A percentile compares a stretch with the other conserved stretches of the same genome.
phyloP scores from a whole-genome alignment of 495 filamentous ascomycete genomes.

The Neurospora sp. region DNA sequence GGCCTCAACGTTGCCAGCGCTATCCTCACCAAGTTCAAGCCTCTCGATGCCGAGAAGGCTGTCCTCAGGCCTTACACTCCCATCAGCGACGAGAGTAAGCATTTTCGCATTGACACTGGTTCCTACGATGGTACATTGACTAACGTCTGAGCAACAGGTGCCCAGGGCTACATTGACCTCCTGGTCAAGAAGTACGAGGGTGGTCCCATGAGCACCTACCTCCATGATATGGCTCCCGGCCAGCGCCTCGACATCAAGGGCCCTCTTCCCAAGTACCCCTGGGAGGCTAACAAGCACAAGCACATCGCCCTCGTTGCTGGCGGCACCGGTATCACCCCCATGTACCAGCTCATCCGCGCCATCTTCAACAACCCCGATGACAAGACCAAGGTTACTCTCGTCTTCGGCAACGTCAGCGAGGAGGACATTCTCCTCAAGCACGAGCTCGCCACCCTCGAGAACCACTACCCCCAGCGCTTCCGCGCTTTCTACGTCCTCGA shows the following conservation, averaged over 20 bases:
- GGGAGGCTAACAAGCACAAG: slow-evolving; percentile 85
- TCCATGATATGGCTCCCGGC: slow-evolving; percentile 72
- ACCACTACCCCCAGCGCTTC: slow-evolving; percentile 88
- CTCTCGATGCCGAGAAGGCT: slow-evolving; percentile 65
- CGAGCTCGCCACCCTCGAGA: slow-evolving; percentile 74
- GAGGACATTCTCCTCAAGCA: slow-evolving; percentile 82
- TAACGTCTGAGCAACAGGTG: slow-evolving; percentile 28
- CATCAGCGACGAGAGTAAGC: slow-evolving; percentile 69
- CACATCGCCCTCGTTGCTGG: slow-evolving; percentile 90
- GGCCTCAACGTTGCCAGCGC: slow-evolving; percentile 76
- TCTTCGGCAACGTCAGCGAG: slow-evolving; percentile 80
- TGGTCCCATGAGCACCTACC: slow-evolving; percentile 82
- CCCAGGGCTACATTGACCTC: slow-evolving; percentile 73
- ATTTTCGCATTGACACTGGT: background rate
- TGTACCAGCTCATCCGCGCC: slow-evolving; percentile 72
- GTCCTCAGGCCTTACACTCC: slow-evolving; percentile 90
- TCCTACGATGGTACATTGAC: background rate
- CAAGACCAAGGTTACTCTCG: slow-evolving; percentile 89
- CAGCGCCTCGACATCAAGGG: slow-evolving; percentile 86
- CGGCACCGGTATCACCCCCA: slow-evolving; percentile 89
- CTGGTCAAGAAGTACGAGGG: slow-evolving; percentile 83
- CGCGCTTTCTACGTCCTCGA: slow-evolving; percentile 83
- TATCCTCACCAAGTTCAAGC: slow-evolving; percentile 79
- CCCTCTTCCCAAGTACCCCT: slow-evolving; percentile 87
- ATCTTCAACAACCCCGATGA: slow-evolving; percentile 96